Evolutionary conservation across 1,284 basidiomycete species (phyloP), one percentile per base, ranked within the genome.

Genomic region (Cutaneotrichosporon dermatis): DNA sequence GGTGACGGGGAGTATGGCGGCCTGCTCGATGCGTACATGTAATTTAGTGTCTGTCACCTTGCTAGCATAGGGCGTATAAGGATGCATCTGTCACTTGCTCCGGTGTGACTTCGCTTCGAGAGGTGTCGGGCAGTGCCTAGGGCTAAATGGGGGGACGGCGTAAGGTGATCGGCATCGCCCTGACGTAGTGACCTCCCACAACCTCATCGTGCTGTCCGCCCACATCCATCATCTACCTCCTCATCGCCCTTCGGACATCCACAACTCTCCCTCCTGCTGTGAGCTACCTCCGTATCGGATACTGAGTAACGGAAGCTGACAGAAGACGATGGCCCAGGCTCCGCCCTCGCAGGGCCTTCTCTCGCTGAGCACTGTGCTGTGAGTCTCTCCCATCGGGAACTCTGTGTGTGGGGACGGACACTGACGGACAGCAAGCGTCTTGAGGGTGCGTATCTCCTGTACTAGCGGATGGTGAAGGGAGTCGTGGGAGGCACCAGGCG

Each of bases 401-500:
- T 33, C 8, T 16, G n/a, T 7, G 10, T 10, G 41, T 36, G 12
- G 11, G 25, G 42, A 12, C 4, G 33, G 34, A 6, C 9, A 12
- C 58, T 56, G 55, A 59, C 62, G 55, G 36, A 6, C 59, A 78
- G 76, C 48, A 78, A 78, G 60, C 73, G 76, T 16, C 67, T 78
- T 9, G 76, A 78, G 61, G 91, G 91, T 90, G 72, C 59, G 83
- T 76, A 40, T 11, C 25, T 25, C 25, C 25, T 36, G n/a, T 12
- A 15, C 11, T 34, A 6, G 25, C 16, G 13, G 12, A 36, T 36
- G 13, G 39, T 13, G 51, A 40, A 43, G 51, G 39, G 42, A 44
- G 4, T n/a, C 8, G 43, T 44, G 43, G 33, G 16, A 11, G 8
- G 15, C 16, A 4, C 16, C 1, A 45, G 44, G 12, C 16, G 7